Evolutionary conservation across 129 eudicot genomes (phyloP), one percentile per base, ranked within the genome.

Genomic region (Rutidosis leptorrhynchoides): DNA sequence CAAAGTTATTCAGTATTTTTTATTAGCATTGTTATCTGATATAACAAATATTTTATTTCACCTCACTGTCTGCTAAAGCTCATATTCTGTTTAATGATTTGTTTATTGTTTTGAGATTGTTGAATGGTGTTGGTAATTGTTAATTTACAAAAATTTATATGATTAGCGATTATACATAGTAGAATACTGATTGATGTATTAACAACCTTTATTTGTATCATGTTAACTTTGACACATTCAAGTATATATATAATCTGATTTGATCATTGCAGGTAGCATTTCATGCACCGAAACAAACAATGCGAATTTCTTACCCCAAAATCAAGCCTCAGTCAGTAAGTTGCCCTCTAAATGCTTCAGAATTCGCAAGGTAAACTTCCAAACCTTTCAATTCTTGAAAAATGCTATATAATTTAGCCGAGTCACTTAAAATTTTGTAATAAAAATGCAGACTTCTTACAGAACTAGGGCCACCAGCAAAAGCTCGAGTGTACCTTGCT

Each of bases 281-380:
- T 74, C 83, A 84, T 46, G 86, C 88, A 6, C 71, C 80, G 53
- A 82, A 84, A 74, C 82, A 75, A 56, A 26, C 78, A 80, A n/a
- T n/a, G n/a, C 22, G 81, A 83, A 29, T 72, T 71, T 68, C 74
- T 80, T 74, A 74, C 94, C 7, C 73, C 77, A 51, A 68, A 42
- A 43, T 23, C 78, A 48, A 86, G 80, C 56, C 73, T 77, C n/a
- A n/a, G n/a, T n/a, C n/a, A n/a, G n/a, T n/a, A 56, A 72, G 72
- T 64, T 87, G 95, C 65, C 90, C 90, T 43, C 82, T 82, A 10
- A 72, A 63, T 40, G 86, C 88, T 3, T 45, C 17, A 24, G 84
- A 84, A 75, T 66, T 77, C 24, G 87, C 87, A 48, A 70, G 81
- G 90, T 79, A 58, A 1, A 40, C 16, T 40, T 40, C 46, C 3